Evolutionary conservation across 306 rosid genomes (phyloP), one percentile per base, ranked within the genome.

Genomic region (Prunus campanulata): DNA sequence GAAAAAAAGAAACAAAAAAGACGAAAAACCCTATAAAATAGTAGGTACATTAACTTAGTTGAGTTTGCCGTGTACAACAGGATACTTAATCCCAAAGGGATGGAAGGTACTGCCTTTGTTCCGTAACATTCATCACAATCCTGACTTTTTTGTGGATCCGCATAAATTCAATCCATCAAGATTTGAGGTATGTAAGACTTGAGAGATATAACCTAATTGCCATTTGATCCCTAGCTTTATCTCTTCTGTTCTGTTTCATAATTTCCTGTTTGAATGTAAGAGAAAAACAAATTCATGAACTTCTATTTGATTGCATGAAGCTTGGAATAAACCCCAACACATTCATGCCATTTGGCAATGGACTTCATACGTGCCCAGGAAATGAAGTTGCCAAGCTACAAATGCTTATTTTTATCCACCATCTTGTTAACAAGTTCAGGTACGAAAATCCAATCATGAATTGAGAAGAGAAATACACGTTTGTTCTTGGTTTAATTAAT

Each of bases 51-150:
- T 35, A 15, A 35, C n/a, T 12, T 44, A 42, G 35, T 56, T 42
- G 25, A 4, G 8, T 2, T 61, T 39, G 27, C 3, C 27, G 39
- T 35, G 14, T 56, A 12, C 62, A 57, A 57, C 56, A 72, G 68
- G 78, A 51, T 78, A 78, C 55, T 6, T 72, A 18, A 79, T 79
- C 29, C 82, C 68, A 13, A 79, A 79, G 30, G 82, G 82, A 48
- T 72, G 78, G 78, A 79, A 79, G 59, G 82, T 79, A 18, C 19
- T 79, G 68, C 82, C 82, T 48, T 55, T 79, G 63, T 79, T 79
- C 22, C 63, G 68, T 57, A 79, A 79, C 59, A 72, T 79, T 30
- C 82, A 79, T 64, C 82, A 79, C 63, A 79, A 79, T 72, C 74
- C 78, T 22, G 77, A 79, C 20, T 54, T 24, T 52, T 79, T 79